Evolutionary conservation across 176 grass and related monocot species (phyloP), one percentile per base, ranked within the genome.

Genomic region (Avena atlantica): DNA sequence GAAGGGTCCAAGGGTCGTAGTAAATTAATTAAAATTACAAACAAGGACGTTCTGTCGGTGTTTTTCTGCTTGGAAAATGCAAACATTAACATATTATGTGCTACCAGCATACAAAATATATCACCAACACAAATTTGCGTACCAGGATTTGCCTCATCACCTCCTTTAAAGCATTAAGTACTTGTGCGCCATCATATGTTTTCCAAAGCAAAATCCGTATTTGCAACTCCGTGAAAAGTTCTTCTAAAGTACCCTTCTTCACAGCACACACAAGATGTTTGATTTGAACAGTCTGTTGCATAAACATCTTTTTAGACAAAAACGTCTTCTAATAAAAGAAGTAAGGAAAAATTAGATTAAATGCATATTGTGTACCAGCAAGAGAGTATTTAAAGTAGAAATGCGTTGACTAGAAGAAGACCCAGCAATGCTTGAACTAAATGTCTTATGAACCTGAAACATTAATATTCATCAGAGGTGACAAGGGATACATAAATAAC

Each of bases 321-420:
- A 61, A 61, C 16, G 4, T 19, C 16, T 78, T 57, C 1, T 69
- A 51, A 40, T 37, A 74, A 61, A 16, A 15, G 5, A 60, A 27
- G 7, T 45, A 45, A 45, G 44, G 44, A 7, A 7, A 45, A 9
- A 45, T 45, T 9, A 45, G 44, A 45, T 45, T 45, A 45, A 45
- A 45, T 19, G 4, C 10, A 23, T 11, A 80, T 27, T 29, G 12
- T 17, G 60, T 27, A 91, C 89, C 80, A 88, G 86, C 82, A 90
- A 88, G 20, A 93, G 86, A 31, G 92, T 90, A 83, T 93, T 86
- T 57, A 93, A 55, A 61, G 83, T 86, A 70, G 88, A 93, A 79
- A 90, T 62, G 5, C 56, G 19, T 17, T 59, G 56, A 17, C 19
- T 2, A 59, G 56, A 59, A 59, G 19, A 59, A n/a, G 19, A 59